Percentiles rank a stretch among this genome's conserved stretches.
phyloP scores from a whole-genome alignment of 2,329 filamentous ascomycete species.

The Epichloe aotearoae region DNA sequence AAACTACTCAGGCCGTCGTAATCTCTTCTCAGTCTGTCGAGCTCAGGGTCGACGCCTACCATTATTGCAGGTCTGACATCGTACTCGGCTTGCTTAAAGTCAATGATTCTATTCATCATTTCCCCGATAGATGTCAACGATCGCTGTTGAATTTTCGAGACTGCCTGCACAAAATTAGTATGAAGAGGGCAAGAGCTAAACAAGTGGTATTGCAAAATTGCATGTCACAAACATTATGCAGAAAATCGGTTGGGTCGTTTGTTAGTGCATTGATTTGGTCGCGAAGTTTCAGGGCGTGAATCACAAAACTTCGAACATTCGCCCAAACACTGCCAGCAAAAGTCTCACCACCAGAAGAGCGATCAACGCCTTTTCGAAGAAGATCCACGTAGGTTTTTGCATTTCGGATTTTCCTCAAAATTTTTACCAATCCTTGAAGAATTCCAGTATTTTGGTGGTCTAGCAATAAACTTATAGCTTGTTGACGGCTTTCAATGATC shows the following conservation, averaged over 20 bases:
- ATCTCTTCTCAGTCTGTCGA: conserved; percentile 65
- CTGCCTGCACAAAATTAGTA: conserved; percentile 2
- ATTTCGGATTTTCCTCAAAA: conserved; percentile 61
- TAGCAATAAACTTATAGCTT: conserved; percentile 53
- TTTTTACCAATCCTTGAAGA: conserved; percentile 42
- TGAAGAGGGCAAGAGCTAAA: not conserved
- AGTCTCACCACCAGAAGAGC: conserved; percentile 31
- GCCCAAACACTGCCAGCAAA: conserved; percentile 60
- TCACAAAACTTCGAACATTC: conserved; percentile 57
- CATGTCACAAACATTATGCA: not conserved
- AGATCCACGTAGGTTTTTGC: conserved; percentile 55
- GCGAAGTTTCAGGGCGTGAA: conserved; percentile 54
- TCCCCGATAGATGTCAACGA: conserved; percentile 54
- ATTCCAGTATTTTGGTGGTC: conserved; percentile 50
- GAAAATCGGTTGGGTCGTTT: not conserved
- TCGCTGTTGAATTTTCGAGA: conserved; percentile 43
- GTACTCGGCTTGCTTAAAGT: conserved; percentile 64
- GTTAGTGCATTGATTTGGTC: conserved; percentile 34
- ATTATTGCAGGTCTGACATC: conserved; percentile 61
- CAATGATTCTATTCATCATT: conserved; percentile 59
- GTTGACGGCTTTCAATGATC: conserved; percentile 58
- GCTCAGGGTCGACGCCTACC: conserved; percentile 53
- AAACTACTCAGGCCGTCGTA: conserved; percentile 69
- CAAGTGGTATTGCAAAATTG: not conserved
- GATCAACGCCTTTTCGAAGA: conserved; percentile 64